These are phyloP conservation scores for Pseudozyma flocculosa DNA, from an alignment of 1,284 basidiomycete genomes.

Conservation along the genomic window DNA sequence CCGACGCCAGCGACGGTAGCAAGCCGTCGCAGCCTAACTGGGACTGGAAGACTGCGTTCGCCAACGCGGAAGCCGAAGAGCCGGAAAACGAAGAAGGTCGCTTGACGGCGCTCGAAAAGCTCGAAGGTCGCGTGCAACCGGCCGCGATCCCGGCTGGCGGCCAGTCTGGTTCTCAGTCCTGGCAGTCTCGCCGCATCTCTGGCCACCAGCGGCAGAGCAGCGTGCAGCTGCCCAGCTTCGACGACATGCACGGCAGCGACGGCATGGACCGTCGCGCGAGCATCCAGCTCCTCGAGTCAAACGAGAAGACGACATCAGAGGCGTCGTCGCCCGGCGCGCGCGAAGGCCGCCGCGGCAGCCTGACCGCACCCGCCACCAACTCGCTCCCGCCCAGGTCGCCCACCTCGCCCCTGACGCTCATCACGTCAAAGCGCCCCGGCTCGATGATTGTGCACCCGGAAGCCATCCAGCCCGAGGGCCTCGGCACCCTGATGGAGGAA, in stretches of 20 bases:
- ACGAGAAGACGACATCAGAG: conserved; percentile 12
- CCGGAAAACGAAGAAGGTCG: conserved; percentile 22
- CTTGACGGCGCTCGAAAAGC: conserved; percentile 50
- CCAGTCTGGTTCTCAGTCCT: not conserved
- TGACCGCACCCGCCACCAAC: conserved; percentile 6
- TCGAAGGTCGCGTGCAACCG: conserved; percentile 30
- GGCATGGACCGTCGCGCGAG: conserved; percentile 23
- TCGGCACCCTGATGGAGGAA: conserved; percentile 48
- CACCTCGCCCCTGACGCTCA: not conserved
- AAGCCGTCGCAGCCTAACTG: conserved; percentile 14
- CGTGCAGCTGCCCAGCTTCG: conserved; percentile 49
- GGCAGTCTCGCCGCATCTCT: not conserved
- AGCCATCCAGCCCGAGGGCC: conserved; percentile 32
- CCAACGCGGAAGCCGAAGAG: conserved; percentile 13
- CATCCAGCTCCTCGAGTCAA: conserved; percentile 15
- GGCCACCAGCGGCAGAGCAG: conserved; percentile 36
- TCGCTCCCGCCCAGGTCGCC: not conserved
- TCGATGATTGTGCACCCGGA: conserved; percentile 32
- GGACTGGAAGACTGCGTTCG: conserved; percentile 31
- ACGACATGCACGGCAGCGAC: conserved; percentile 40
- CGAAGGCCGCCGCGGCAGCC: conserved; percentile 22
- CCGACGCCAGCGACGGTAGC: conserved; percentile 10
- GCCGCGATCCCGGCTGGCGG: not conserved
- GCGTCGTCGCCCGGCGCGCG: conserved; percentile 1
- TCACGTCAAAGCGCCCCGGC: conserved; percentile 17